phyloP scores from a whole-genome alignment of 2,329 filamentous ascomycete genomes.

The Claviceps lovelessii region DNA sequence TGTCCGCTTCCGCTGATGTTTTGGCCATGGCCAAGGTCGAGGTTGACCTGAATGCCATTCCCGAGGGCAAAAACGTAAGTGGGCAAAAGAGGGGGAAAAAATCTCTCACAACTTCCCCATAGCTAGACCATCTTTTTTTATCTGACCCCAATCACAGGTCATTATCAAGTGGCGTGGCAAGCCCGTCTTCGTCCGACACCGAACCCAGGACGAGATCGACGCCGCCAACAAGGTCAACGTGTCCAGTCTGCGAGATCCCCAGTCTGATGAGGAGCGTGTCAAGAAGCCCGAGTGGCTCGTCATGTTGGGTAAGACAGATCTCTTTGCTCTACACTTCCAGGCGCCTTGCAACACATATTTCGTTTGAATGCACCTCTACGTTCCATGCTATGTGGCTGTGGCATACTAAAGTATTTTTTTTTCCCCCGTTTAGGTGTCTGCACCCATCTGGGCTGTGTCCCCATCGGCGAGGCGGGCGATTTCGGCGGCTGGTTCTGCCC shows the following conservation, averaged over 20 bases:
- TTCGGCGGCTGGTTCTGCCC: slow-evolving; percentile 99
- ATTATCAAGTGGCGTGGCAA: slow-evolving; percentile 99
- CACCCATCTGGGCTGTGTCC: slow-evolving; percentile 97
- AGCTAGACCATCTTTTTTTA: neutral
- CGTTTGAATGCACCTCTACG: neutral
- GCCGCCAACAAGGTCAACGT: slow-evolving; percentile 85
- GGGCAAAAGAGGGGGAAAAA: neutral
- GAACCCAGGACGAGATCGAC: slow-evolving; percentile 81
- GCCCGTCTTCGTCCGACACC: slow-evolving; percentile 99
- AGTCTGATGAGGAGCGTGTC: slow-evolving; percentile 81
- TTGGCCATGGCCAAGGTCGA: slow-evolving; percentile 99
- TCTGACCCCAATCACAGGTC: slow-evolving; percentile 39
- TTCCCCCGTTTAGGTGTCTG: slow-evolving; percentile 58
- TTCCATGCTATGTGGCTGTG: neutral
- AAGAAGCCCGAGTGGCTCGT: slow-evolving; percentile 98
- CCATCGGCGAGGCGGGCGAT: slow-evolving; percentile 96
- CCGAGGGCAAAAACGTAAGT: slow-evolving; percentile 97
- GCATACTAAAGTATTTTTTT: neutral
- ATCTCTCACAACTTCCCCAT: neutral
- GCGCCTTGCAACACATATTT: neutral
- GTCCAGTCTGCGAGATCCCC: slow-evolving; percentile 73
- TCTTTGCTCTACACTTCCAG: neutral
- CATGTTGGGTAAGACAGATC: slow-evolving; percentile 62
- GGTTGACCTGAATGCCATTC: slow-evolving; percentile 81
- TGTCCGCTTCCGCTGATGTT: slow-evolving; percentile 97